Conservation (phyloP, 2,329 filamentous ascomycete species). For the Gremmenia infestans region DNA sequence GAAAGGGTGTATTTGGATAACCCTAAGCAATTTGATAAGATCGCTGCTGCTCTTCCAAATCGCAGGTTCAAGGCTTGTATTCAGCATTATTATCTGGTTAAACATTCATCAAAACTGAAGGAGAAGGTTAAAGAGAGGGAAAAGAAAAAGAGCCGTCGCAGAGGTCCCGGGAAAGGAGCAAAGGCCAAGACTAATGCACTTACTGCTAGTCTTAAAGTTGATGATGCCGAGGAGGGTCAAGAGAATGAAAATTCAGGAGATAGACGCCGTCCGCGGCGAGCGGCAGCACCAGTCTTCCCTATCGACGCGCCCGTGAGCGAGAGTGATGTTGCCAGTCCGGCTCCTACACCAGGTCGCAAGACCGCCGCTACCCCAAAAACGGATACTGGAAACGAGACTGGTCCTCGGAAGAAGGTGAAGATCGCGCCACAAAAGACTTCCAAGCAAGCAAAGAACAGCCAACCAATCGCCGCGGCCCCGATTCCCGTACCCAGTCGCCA, state of each 20-base stretch:
- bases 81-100: conserved; percentile 81
- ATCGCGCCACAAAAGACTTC: conserved; percentile 26
- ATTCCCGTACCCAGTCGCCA: conserved; percentile 9
- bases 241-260: conserved; percentile 52
- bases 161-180: conserved; percentile 39
- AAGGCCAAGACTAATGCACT: conserved; percentile 60
- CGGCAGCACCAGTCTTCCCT: conserved; percentile 64
- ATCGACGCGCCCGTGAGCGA: conserved; percentile 58
- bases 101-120: conserved; percentile 69
- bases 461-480: conserved; percentile 26
- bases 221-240: conserved; percentile 28
- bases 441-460: conserved; percentile 30
- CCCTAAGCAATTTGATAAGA: conserved; percentile 78
- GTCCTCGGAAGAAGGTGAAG: conserved; percentile 35
- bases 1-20: conserved; percentile 70
- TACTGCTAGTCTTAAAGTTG: conserved; percentile 61
- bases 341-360: conserved; percentile 52
- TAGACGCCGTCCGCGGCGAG: conserved; percentile 55
- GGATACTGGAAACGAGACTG: conserved; percentile 35
- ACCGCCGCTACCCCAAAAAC: conserved; percentile 39
- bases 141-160: conserved; percentile 46
- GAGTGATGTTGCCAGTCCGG: conserved; percentile 53
- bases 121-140: conserved; percentile 56
- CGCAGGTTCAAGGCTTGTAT: conserved; percentile 77
- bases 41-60: conserved; percentile 61